phyloP scores from a whole-genome alignment of 768 basidiomycete genomes.

The Boletus barrowsii region DNA sequence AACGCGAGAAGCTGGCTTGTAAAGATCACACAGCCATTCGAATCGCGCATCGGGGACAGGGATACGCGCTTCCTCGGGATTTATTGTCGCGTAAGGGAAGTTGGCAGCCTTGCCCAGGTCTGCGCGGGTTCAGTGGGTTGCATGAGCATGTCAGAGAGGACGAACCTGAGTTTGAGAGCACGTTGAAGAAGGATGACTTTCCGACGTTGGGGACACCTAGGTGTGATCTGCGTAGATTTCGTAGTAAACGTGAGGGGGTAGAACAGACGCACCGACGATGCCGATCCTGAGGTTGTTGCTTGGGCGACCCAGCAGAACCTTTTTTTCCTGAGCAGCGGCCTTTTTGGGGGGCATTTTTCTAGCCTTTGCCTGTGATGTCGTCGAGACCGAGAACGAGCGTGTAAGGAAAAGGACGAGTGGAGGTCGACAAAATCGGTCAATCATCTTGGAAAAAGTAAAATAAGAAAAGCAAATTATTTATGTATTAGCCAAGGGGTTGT shows the following conservation, averaged over 20 bases:
- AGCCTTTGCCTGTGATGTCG: constrained; percentile 38
- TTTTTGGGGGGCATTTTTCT: constrained; percentile 93
- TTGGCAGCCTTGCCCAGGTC: constrained; percentile 95
- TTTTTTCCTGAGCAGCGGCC: constrained; percentile 74
- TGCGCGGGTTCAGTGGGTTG: constrained; percentile 25
- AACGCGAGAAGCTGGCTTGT: constrained; percentile 85
- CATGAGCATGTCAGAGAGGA: constrained; percentile 2
- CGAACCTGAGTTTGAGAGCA: constrained; percentile 84
- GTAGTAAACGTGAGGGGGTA: neutral
- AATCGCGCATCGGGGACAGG: constrained; percentile 93
- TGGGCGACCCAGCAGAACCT: constrained; percentile 82
- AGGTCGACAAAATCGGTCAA: constrained; percentile 31
- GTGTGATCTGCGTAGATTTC: constrained; percentile 5
- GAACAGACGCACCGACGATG: constrained; percentile 82
- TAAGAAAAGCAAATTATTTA: neutral
- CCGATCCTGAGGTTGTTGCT: constrained; percentile 98
- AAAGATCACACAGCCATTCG: constrained; percentile 87
- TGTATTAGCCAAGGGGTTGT: constrained; percentile 10
- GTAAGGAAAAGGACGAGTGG: constrained; percentile 12
- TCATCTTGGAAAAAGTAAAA: constrained; percentile 19
- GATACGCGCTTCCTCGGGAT: constrained; percentile 94
- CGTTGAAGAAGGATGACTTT: constrained; percentile 99
- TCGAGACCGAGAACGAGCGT: constrained; percentile 38
- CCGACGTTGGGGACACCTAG: constrained; percentile 93
- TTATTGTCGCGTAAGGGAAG: constrained; percentile 94